Base-by-base conservation (phyloP, 2,329 filamentous ascomycete species). In the Septoria petroselini region DNA sequence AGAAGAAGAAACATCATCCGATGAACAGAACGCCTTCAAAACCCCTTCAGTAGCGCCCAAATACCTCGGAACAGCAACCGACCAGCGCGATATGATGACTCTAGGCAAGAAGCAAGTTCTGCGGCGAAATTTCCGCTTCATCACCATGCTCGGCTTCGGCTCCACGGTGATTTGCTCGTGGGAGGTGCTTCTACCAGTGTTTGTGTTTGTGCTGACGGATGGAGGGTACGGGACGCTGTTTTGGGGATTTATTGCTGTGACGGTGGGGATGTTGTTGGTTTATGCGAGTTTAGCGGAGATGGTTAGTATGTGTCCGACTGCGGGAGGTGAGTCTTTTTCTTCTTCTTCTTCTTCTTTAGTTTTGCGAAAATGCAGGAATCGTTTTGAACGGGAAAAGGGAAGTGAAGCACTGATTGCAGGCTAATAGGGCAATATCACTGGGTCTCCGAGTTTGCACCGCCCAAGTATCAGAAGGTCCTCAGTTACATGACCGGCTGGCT, bases 361-460 rank as follows among this genome's bases (percentile, higher is more conserved):
- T n/a, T n/a, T n/a, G n/a, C n/a, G n/a, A n/a, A n/a, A n/a, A n/a
- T n/a, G n/a, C n/a, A n/a, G n/a, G n/a, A n/a, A n/a, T n/a, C n/a
- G n/a, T n/a, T n/a, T n/a, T n/a, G n/a, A n/a, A n/a, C n/a, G n/a
- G n/a, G n/a, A n/a, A n/a, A n/a, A n/a, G n/a, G n/a, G n/a, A n/a
- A n/a, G n/a, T n/a, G n/a, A n/a, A n/a, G n/a, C n/a, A n/a, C n/a
- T n/a, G n/a, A n/a, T n/a, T n/a, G n/a, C n/a, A n/a, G n/a, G n/a
- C n/a, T n/a, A n/a, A n/a, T n/a, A n/a, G n/a, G n/a, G n/a, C n/a
- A n/a, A 27, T 55, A 59, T 29, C 56, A 54, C 37, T 62, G 60
- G 60, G 54, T 56, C 2, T 50, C 41, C 15, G 60, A 62, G 33
- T 62, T 61, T 17, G 60, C 61, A 15, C 61, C 55, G n/a, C 58